These are phyloP conservation scores for Zymoseptoria pseudotritici DNA, from an alignment of 2,329 filamentous ascomycete genomes.

Conservation along the genomic window DNA sequence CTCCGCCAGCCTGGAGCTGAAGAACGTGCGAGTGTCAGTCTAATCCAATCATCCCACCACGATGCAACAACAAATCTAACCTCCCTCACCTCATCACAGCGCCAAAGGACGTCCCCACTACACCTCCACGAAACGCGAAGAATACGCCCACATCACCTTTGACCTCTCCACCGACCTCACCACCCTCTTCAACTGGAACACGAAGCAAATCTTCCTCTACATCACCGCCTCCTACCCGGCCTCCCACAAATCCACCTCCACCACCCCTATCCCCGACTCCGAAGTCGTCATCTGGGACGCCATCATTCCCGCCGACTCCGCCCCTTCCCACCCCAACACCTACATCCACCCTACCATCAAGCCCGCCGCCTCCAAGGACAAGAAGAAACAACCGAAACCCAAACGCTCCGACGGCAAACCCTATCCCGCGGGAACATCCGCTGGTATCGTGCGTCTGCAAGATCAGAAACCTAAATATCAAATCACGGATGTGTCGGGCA, in stretches of 20 bases:
- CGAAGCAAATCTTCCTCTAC: constrained; percentile 96
- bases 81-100: constrained; percentile 44
- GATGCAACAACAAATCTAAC: neutral
- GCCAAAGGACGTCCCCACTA: constrained; percentile 91
- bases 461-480: constrained; percentile 95
- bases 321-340: constrained; percentile 46
- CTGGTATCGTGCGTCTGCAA: constrained; percentile 67
- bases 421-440: constrained; percentile 30
- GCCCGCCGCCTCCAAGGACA: constrained; percentile 10
- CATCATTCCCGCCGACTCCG: constrained; percentile 72
- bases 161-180: constrained; percentile 85
- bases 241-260: constrained; percentile 21
- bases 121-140: constrained; percentile 85
- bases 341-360: constrained; percentile 44
- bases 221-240: constrained; percentile 68
- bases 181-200: constrained; percentile 97
- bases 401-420: constrained; percentile 16
- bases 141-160: constrained; percentile 93
- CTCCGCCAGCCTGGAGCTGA: constrained; percentile 55
- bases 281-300: constrained; percentile 90
- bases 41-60: neutral
- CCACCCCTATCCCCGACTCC: constrained; percentile 34
- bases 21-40: constrained; percentile 77
- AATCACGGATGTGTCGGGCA: constrained; percentile 80
- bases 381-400: constrained; percentile 10